phyloP scores from a whole-genome alignment of 176 grass and related monocot genomes.

The Aegilops longissima region DNA sequence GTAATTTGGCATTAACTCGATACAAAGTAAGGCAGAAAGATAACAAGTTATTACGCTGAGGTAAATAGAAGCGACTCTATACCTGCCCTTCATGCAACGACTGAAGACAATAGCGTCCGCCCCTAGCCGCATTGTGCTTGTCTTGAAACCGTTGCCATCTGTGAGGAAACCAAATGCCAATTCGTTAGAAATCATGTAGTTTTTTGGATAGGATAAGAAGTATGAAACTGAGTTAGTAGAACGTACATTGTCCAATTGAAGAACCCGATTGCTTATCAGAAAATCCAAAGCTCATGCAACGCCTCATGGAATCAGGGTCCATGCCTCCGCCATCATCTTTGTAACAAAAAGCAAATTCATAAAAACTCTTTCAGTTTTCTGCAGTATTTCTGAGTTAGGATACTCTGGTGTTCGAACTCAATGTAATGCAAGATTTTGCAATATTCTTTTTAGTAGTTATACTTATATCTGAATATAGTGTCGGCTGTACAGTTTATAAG shows the following conservation, averaged over 20 bases:
- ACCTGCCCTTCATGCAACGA: conserved; percentile 57
- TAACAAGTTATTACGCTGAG: background rate
- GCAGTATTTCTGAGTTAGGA: background rate
- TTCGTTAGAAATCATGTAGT: background rate
- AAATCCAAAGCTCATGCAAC: conserved; percentile 91
- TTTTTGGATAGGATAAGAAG: background rate
- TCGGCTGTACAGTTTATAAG: background rate
- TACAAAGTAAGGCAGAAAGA: background rate
- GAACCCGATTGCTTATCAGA: conserved; percentile 71
- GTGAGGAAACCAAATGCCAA: background rate
- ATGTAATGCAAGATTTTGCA: background rate
- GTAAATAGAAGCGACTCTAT: background rate
- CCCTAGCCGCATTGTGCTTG: conserved; percentile 86
- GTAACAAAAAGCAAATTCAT: conserved; percentile 10
- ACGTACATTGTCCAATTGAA: conserved; percentile 77
- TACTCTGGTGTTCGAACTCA: background rate
- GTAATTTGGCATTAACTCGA: conserved; percentile 7
- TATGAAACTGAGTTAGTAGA: background rate
- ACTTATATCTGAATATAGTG: background rate
- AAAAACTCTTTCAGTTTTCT: conserved; percentile 1
- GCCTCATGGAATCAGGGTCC: conserved; percentile 74
- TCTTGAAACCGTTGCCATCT: conserved; percentile 97
- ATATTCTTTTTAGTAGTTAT: too few species aligned
- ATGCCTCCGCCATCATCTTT: conserved; percentile 91
- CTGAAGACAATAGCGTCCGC: conserved; percentile 85